phyloP scores from a whole-genome alignment of 2,329 filamentous ascomycete species.

The Conoideocrella luteorostrata region DNA sequence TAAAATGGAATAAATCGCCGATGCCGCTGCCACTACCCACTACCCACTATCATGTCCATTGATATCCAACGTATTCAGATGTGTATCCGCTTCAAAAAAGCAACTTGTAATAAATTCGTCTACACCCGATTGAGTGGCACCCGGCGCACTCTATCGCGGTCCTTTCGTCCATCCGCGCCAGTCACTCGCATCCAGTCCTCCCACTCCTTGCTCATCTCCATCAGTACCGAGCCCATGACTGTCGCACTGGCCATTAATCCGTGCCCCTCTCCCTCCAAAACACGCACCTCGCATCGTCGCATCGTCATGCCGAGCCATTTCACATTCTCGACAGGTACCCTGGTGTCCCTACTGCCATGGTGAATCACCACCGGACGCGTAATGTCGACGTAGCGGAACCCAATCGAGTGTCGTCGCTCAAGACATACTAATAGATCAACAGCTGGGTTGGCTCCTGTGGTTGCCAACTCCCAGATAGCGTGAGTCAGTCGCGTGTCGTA shows the following conservation, averaged over 20 bases:
- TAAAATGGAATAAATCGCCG: background rate
- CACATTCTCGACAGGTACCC: constrained; percentile 92
- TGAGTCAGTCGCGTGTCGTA: constrained; percentile 87
- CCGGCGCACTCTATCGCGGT: constrained; percentile 25
- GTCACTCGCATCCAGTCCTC: constrained; percentile 71
- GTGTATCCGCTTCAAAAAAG: too few relatives aligned
- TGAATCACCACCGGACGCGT: constrained; percentile 87
- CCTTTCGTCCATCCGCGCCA: constrained; percentile 30
- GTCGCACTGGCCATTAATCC: constrained; percentile 89
- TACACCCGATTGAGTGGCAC: constrained; percentile 15
- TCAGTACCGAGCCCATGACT: constrained; percentile 91
- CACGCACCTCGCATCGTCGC: constrained; percentile 83
- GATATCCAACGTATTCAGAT: too few relatives aligned
- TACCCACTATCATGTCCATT: too few relatives aligned
- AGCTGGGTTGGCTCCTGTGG: constrained; percentile 84
- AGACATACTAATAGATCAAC: constrained; percentile 89
- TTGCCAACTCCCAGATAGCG: constrained; percentile 90
- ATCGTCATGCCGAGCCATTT: constrained; percentile 92
- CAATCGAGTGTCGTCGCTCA: constrained; percentile 83
- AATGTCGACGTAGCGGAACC: constrained; percentile 95
- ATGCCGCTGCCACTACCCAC: too few relatives aligned
- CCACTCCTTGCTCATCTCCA: constrained; percentile 93
- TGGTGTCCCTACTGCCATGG: constrained; percentile 82
- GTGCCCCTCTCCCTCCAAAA: constrained; percentile 87
- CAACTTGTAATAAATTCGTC: too few relatives aligned